A percentile compares a stretch with the other conserved stretches of the same genome.
Evolutionary conservation across 2,329 filamentous ascomycete species (phyloP).

Genomic region (Cryphonectria parasitica): DNA sequence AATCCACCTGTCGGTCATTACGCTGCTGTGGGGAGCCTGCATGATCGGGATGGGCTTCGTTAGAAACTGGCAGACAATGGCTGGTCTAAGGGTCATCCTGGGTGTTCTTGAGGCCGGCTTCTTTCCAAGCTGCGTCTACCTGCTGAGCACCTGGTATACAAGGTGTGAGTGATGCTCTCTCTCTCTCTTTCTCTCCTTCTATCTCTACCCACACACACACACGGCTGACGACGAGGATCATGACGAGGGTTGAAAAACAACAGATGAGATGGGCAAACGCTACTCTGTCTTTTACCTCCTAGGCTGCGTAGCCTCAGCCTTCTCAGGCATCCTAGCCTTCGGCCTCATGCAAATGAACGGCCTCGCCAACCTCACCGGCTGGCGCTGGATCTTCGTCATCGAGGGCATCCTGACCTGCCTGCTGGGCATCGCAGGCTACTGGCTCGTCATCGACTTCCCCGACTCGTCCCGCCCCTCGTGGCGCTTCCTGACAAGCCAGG

Average conservation of each 20-base stretch:
- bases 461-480: slow-evolving; percentile 56
- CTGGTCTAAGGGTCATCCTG: slow-evolving; percentile 60
- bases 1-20: slow-evolving; percentile 57
- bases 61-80: slow-evolving; percentile 53
- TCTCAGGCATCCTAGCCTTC: slow-evolving; percentile 71
- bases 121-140: slow-evolving; percentile 72
- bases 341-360: slow-evolving; percentile 70
- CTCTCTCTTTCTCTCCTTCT: too few relatives aligned
- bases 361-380: slow-evolving; percentile 57
- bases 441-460: slow-evolving; percentile 67
- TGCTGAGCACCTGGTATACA: slow-evolving; percentile 76
- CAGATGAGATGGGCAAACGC: slow-evolving; percentile 70
- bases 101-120: slow-evolving; percentile 72
- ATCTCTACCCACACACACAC: neutral
- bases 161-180: slow-evolving; percentile 51
- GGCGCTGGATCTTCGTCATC: slow-evolving; percentile 70
- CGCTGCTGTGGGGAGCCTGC: slow-evolving; percentile 60
- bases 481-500: slow-evolving; percentile 56
- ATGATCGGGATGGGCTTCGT: slow-evolving; percentile 71
- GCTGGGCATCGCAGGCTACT: slow-evolving; percentile 55
- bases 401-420: slow-evolving; percentile 58
- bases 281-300: slow-evolving; percentile 73
- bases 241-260: neutral
- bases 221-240: too few relatives aligned
- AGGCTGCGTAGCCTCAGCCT: slow-evolving; percentile 67